Evolutionary conservation across 192 early-diverging fungal genomes (phyloP).

Genomic region (Chytriomyces confervae): DNA sequence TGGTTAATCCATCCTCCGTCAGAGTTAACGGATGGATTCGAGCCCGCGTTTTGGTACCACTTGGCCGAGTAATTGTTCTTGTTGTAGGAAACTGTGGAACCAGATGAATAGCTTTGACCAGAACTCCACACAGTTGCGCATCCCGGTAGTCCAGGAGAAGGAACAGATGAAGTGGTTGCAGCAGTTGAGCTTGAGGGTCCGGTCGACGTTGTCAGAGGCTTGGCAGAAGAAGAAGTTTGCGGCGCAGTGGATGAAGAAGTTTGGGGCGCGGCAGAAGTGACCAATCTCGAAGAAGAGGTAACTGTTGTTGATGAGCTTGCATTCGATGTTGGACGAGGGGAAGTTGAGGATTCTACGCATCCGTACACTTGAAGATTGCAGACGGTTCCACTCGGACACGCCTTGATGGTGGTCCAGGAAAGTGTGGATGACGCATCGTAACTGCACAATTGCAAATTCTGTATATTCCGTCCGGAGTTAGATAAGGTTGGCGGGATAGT

Average conservation of each 20-base stretch:
- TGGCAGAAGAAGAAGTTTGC: neutral
- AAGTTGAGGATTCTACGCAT: neutral
- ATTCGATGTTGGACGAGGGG: neutral
- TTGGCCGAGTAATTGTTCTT: constrained; percentile 24
- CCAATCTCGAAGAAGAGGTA: no score
- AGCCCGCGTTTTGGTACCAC: constrained; percentile 18
- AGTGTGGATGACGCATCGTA: neutral
- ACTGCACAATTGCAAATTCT: neutral
- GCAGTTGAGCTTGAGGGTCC: neutral
- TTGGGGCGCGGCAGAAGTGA: no score
- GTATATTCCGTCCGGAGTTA: neutral
- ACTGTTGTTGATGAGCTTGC: no score
- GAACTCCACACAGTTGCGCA: neutral
- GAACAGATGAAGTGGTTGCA: neutral
- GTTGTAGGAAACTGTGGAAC: neutral
- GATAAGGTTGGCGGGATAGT: neutral
- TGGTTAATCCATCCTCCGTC: constrained; percentile 18
- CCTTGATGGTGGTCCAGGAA: neutral
- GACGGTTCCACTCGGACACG: neutral
- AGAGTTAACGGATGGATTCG: neutral
- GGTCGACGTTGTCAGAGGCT: neutral
- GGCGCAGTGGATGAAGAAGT: neutral
- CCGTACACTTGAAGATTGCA: neutral
- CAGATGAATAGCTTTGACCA: neutral
- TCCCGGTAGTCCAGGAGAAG: neutral